These are phyloP conservation scores for Climacium dendroides DNA, from an alignment of 225 moss, liverwort and hornwort genomes.

Conservation along the genomic window DNA sequence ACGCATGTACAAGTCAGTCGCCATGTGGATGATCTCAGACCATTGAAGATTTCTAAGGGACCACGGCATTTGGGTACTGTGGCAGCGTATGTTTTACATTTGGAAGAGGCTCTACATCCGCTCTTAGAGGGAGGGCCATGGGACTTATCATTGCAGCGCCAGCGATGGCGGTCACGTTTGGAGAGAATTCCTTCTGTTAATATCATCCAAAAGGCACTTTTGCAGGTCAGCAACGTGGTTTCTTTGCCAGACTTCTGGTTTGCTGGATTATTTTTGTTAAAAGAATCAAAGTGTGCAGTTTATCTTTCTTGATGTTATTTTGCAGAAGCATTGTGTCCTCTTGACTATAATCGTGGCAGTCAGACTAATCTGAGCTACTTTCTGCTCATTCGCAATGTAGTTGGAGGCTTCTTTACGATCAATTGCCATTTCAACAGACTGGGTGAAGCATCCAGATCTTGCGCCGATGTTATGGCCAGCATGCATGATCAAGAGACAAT, in stretches of 20 bases:
- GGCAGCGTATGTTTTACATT: slow-evolving; percentile 67
- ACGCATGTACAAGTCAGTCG: slow-evolving; percentile 69
- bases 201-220: slow-evolving; percentile 37
- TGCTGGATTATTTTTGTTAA: not conserved
- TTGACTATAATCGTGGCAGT: not conserved
- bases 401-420: slow-evolving; percentile 78
- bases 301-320: not conserved
- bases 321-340: not conserved
- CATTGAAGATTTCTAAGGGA: slow-evolving; percentile 30
- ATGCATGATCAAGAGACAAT: slow-evolving; percentile 45
- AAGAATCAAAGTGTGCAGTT: not conserved
- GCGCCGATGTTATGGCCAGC: slow-evolving; percentile 68
- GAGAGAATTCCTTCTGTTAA: slow-evolving; percentile 46
- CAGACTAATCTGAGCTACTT: slow-evolving; percentile 15
- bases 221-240: slow-evolving; percentile 35
- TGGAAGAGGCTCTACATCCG: slow-evolving; percentile 70
- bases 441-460: slow-evolving; percentile 73
- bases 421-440: slow-evolving; percentile 61
- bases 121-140: slow-evolving; percentile 64
- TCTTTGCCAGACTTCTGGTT: not conserved
- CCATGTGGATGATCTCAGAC: slow-evolving; percentile 57
- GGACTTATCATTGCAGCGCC: slow-evolving; percentile 57
- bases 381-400: slow-evolving; percentile 33
- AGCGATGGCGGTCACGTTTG: slow-evolving; percentile 67
- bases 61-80: slow-evolving; percentile 60